A percentile compares a stretch with the other conserved stretches of the same genome.
Conservation (phyloP, 306 rosid genomes). For the Castanea crenata region DNA sequence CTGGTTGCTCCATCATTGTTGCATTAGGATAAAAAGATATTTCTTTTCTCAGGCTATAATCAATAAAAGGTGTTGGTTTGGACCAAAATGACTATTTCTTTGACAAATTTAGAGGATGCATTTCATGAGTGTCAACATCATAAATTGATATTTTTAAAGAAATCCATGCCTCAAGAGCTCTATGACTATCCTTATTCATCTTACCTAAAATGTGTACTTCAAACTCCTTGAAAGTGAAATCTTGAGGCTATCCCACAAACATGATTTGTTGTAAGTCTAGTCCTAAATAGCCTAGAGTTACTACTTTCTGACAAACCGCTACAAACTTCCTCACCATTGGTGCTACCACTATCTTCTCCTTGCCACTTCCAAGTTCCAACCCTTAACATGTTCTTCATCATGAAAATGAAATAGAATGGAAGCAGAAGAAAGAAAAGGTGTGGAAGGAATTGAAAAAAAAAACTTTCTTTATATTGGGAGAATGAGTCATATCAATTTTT, state of each 20-base stretch:
- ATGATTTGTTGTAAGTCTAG: slow-evolving; percentile 32
- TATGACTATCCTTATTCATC: slow-evolving; percentile 37
- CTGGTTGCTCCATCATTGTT: slow-evolving; percentile 14
- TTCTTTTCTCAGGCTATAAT: slow-evolving; percentile 25
- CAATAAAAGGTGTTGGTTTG: slow-evolving; percentile 38
- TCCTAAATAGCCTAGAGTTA: slow-evolving; percentile 43
- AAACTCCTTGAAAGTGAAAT: slow-evolving; percentile 37
- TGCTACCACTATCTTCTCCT: background rate
- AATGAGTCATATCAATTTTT: background rate
- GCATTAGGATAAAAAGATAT: too few species aligned
- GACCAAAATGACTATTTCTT: slow-evolving; percentile 57
- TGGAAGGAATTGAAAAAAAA: background rate
- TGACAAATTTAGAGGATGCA: slow-evolving; percentile 34
- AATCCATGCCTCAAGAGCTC: slow-evolving; percentile 31
- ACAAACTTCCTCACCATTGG: background rate
- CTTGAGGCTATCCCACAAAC: slow-evolving; percentile 48
- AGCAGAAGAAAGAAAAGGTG: background rate
- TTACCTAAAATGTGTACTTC: slow-evolving; percentile 36
- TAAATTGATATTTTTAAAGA: slow-evolving; percentile 32
- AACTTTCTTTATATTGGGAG: slow-evolving; percentile 9
- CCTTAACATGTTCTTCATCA: slow-evolving; percentile 11
- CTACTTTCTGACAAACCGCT: background rate
- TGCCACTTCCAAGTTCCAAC: background rate
- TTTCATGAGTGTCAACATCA: slow-evolving; percentile 25
- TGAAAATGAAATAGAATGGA: background rate